Conservation (phyloP, 148 eudicot species). For the Chenopodium album region DNA sequence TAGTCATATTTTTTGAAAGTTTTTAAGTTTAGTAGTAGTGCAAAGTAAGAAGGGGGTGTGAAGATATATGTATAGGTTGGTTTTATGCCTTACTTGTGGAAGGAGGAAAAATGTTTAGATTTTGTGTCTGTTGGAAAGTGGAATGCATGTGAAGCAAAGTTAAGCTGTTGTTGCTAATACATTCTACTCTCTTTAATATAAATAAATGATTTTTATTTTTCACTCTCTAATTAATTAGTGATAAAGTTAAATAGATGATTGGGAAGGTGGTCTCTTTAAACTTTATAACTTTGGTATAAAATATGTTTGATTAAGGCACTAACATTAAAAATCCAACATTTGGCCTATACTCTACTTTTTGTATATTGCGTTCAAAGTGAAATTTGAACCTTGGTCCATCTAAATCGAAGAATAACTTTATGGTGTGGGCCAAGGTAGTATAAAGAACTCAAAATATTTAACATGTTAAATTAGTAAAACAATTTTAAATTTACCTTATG, state of each 20-base stretch:
- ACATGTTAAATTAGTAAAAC: not conserved
- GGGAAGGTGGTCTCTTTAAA: slow-evolving; percentile 37
- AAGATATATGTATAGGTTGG: slow-evolving; percentile 11
- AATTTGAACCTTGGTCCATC: slow-evolving; percentile 27
- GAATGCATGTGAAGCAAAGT: slow-evolving; percentile 87
- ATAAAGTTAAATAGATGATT: slow-evolving; percentile 33
- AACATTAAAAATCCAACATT: slow-evolving; percentile 23
- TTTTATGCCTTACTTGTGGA: slow-evolving; percentile 83
- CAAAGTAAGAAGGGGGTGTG: slow-evolving; percentile 31
- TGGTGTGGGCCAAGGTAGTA: slow-evolving; percentile 13
- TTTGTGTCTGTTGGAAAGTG: slow-evolving; percentile 57
- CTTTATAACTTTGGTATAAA: slow-evolving; percentile 32
- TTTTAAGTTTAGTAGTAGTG: not conserved
- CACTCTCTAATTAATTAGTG: slow-evolving; percentile 14
- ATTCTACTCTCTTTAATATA: slow-evolving; percentile 7
- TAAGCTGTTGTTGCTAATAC: slow-evolving; percentile 16
- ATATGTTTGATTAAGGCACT: slow-evolving; percentile 29
- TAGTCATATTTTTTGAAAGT: slow-evolving; percentile 3
- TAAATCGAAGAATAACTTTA: slow-evolving; percentile 32
- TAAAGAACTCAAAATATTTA: too few species aligned
- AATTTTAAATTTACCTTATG: too few species aligned
- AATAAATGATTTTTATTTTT: not conserved
- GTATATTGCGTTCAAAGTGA: slow-evolving; percentile 14
- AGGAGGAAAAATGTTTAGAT: slow-evolving; percentile 46
- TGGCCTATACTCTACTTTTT: slow-evolving; percentile 18